phyloP scores from a whole-genome alignment of 2,329 filamentous ascomycete species.

The Aspergillus thermomutatus region DNA sequence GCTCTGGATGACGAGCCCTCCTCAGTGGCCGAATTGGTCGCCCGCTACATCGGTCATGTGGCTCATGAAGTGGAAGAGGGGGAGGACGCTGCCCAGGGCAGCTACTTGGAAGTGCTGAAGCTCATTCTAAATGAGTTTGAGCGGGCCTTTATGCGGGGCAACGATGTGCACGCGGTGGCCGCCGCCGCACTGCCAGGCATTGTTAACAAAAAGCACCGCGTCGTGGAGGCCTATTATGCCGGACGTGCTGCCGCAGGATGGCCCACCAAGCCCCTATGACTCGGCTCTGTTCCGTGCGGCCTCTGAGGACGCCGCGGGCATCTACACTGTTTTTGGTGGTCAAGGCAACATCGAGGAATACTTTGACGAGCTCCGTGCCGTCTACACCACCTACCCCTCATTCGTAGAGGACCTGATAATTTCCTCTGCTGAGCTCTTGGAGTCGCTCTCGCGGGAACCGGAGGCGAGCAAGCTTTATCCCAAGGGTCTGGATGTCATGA shows the following conservation, averaged over 20 bases:
- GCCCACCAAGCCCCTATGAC: slow-evolving; percentile 84
- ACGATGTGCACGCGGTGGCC: slow-evolving; percentile 92
- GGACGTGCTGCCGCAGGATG: slow-evolving; percentile 80
- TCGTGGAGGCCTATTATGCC: slow-evolving; percentile 87
- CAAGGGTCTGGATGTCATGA: slow-evolving; percentile 28
- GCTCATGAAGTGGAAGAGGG: slow-evolving; percentile 86
- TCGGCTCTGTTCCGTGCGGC: slow-evolving; percentile 89
- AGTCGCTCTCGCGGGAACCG: slow-evolving; percentile 2
- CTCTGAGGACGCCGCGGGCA: slow-evolving; percentile 73
- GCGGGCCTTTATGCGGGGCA: slow-evolving; percentile 87
- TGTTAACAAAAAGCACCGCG: slow-evolving; percentile 83
- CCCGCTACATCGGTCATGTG: slow-evolving; percentile 87
- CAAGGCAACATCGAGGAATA: slow-evolving; percentile 29
- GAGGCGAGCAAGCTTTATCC: slow-evolving; percentile 7
- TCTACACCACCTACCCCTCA: slow-evolving; percentile 20
- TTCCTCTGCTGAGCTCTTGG: slow-evolving; percentile 2
- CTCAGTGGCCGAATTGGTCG: slow-evolving; percentile 86
- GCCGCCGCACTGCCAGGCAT: slow-evolving; percentile 85
- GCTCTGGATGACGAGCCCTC: slow-evolving; percentile 98
- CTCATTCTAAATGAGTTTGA: slow-evolving; percentile 94
- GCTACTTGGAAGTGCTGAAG: slow-evolving; percentile 89
- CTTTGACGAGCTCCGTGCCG: slow-evolving; percentile 22
- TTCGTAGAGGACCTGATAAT: slow-evolving; percentile 7
- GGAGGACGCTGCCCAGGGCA: slow-evolving; percentile 83
- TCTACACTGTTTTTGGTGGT: slow-evolving; percentile 58